Evolutionary conservation across 2,329 filamentous ascomycete genomes (phyloP).

Genomic region (Thermomyces lanuginosus): DNA sequence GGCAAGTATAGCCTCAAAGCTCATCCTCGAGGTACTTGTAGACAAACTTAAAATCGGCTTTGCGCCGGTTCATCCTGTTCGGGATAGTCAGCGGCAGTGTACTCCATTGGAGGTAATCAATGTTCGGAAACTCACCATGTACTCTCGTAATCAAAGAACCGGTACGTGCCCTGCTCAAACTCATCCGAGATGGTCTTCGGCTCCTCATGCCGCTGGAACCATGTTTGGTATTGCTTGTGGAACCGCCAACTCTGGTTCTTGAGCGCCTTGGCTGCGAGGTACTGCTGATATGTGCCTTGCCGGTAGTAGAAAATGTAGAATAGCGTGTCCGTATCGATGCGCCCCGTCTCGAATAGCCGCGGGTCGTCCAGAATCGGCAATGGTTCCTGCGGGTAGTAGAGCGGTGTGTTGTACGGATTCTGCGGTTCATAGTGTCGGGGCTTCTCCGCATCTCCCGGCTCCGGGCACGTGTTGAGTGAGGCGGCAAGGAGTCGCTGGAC

Average conservation of each 20-base stretch:
- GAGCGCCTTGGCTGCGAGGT: constrained; percentile 84
- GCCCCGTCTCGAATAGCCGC: constrained; percentile 53
- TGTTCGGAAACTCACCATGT: constrained; percentile 57
- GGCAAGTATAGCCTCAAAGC: constrained; percentile 33
- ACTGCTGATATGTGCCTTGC: constrained; percentile 90
- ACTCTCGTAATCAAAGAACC: constrained; percentile 98
- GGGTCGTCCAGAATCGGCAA: constrained; percentile 83
- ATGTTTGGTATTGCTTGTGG: constrained; percentile 98
- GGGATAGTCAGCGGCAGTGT: constrained; percentile 8
- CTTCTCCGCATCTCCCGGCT: constrained; percentile 62
- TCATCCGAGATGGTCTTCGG: constrained; percentile 98
- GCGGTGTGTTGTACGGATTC: constrained; percentile 57
- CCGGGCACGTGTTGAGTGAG: constrained; percentile 58
- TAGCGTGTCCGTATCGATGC: constrained; percentile 86
- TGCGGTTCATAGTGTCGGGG: constrained; percentile 74
- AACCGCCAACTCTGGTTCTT: constrained; percentile 98
- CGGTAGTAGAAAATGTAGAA: constrained; percentile 99
- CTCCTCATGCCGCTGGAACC: constrained; percentile 97
- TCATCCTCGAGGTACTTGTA: constrained; percentile 98
- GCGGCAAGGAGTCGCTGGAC: constrained; percentile 59
- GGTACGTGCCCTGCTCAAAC: constrained; percentile 95
- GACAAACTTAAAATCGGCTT: constrained; percentile 94
- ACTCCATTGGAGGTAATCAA: constrained; percentile 6
- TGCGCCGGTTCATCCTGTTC: constrained; percentile 88
- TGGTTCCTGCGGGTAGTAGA: constrained; percentile 87